phyloP scores from a whole-genome alignment of 192 early-diverging fungal genomes.

The Linnemannia exigua region DNA sequence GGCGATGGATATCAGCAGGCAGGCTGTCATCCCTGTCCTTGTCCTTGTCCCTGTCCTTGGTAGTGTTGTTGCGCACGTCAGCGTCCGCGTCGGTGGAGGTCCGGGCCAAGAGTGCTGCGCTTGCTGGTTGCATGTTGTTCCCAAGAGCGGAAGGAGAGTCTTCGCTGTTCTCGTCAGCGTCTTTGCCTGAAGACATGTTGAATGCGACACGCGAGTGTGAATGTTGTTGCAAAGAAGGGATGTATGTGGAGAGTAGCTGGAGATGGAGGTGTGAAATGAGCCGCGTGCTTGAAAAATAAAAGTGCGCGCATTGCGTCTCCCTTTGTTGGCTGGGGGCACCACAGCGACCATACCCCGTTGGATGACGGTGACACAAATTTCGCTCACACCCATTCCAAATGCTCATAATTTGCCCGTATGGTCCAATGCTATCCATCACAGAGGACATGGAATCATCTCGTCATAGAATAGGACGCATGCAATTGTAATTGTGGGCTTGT shows the following conservation, averaged over 20 bases:
- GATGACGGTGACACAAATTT: slow-evolving; percentile 8
- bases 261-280: too few species aligned
- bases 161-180: neutral
- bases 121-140: neutral
- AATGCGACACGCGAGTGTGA: neutral
- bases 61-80: neutral
- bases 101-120: neutral
- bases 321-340: neutral
- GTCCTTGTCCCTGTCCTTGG: neutral
- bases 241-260: too few species aligned
- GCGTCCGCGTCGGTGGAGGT: neutral
- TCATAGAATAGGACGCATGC: slow-evolving; percentile 1
- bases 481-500: too few species aligned
- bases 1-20: neutral
- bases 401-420: neutral
- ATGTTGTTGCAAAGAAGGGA: too few species aligned
- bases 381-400: neutral
- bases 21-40: neutral
- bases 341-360: neutral
- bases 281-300: too few species aligned
- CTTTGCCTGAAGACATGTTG: neutral
- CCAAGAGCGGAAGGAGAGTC: neutral
- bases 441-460: neutral
- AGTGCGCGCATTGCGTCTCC: neutral
- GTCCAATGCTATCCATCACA: neutral